Base-by-base conservation (phyloP, 73 alveolate genomes). In the Paramecium biaurelia region DNA sequence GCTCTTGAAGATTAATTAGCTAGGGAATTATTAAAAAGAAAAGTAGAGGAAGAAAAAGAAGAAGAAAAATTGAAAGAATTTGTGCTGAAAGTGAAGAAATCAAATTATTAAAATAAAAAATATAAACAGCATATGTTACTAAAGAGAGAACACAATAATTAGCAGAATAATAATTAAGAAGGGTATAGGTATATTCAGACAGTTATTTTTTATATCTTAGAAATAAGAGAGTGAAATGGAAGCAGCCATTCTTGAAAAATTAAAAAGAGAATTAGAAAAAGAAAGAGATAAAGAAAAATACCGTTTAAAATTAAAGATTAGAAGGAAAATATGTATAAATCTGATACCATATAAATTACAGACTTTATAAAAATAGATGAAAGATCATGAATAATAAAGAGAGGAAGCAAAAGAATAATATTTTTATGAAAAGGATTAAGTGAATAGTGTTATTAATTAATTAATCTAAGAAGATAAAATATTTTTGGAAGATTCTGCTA, bases 61-160 rank as follows among this genome's bases (percentile, higher is more conserved):
- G 58, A 11, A 89, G 92, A 70, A 92, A 89, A 28, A 89, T 89
- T 26, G 86, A 89, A 72, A 67, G 87, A 14, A 89, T 89, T 21
- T 89, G 87, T 89, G 94, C 89, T 63, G 94, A 89, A 43, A 70
- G 92, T 30, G 94, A 89, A n/a, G 94, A 89, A 42, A 70, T 89
- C 30, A 89, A 89, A 47, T 53, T 89, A 26, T 32, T 89, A 70
- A 89, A 89, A 89, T 57, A 89, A 53, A 89, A 89, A 82, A 76
- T 89, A 30, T 35, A 82, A 49, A 70, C 87, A 34, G 94, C 94
- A 12, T 70, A 89, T 49, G 90, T 89, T 11, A 89, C 85, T 34
- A 89, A 89, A 89, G 94, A 89, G 84, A 67, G 94, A 70, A 89
- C 94, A n/a, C 45, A 82, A 32, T 49, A 89, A 70, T 49, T 89